Percentiles rank a stretch among this genome's conserved stretches.
phyloP scores from a whole-genome alignment of 2,329 filamentous ascomycete species.

The Aspergillus versicolor region DNA sequence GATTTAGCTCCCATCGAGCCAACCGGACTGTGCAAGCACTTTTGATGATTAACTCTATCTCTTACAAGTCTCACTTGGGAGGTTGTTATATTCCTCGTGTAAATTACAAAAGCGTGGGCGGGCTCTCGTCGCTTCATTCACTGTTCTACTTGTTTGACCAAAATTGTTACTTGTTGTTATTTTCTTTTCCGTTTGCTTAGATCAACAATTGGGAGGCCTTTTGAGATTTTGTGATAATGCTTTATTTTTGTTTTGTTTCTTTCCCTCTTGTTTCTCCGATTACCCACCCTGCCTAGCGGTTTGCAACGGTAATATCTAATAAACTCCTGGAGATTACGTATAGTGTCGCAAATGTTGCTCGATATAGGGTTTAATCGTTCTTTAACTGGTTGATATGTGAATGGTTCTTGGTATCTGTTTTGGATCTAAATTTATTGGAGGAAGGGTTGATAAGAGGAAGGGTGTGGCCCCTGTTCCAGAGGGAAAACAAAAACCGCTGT shows the following conservation, averaged over 20 bases:
- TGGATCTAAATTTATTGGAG: background rate
- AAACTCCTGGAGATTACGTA: background rate
- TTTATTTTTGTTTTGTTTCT: background rate
- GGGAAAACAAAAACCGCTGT: no score
- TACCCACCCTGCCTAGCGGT: background rate
- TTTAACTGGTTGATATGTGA: background rate
- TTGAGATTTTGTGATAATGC: conserved; percentile 2
- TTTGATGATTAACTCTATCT: background rate
- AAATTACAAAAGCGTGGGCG: conserved; percentile 39
- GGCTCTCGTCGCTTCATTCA: conserved; percentile 18
- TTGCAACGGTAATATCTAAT: conserved; percentile 1
- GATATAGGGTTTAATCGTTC: background rate
- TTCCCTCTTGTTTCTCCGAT: background rate
- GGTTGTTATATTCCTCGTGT: conserved; percentile 20
- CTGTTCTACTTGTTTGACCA: background rate
- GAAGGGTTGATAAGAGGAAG: no score
- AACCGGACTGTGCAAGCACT: conserved; percentile 7
- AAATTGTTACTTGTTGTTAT: conserved; percentile 8
- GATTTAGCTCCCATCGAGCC: conserved; percentile 1
- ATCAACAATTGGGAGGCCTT: conserved; percentile 8
- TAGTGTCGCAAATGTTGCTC: background rate
- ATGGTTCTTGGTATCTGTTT: background rate
- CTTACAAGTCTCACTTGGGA: background rate
- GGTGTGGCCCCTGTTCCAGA: no score
- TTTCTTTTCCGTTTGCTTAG: conserved; percentile 5